A percentile compares a stretch with the other conserved stretches of the same genome.
Conservation (phyloP, 2,329 filamentous ascomycete species). For the Colletotrichum viniferum region DNA sequence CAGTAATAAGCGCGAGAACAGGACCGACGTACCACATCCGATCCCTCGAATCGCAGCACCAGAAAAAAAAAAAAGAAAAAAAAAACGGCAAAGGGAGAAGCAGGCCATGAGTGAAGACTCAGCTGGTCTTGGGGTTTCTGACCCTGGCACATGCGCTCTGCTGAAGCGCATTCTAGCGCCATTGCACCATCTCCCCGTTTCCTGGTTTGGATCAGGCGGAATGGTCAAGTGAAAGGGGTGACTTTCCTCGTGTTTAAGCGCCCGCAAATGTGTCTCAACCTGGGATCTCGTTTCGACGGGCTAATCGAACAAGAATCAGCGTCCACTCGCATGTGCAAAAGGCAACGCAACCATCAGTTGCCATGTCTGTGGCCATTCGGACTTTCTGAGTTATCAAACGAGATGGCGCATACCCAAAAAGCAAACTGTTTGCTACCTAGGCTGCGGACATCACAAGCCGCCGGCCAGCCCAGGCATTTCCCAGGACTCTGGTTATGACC, state of each 20-base stretch:
- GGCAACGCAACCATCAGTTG: not conserved
- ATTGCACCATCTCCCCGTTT: constrained; percentile 1
- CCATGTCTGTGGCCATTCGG: not conserved
- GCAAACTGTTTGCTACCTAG: not conserved
- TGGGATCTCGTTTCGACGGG: constrained; percentile 12
- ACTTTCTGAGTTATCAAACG: not conserved
- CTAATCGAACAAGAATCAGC: not conserved
- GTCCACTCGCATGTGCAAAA: not conserved
- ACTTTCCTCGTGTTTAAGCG: not conserved
- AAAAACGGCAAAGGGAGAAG: not conserved
- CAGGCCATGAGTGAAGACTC: not conserved
- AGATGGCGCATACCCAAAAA: not conserved
- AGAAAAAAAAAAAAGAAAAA: no score
- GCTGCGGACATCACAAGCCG: not conserved
- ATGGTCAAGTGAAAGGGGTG: constrained; percentile 6
- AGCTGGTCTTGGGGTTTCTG: not conserved
- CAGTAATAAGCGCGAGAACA: not conserved
- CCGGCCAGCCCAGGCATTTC: not conserved
- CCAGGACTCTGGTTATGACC: constrained; percentile 1
- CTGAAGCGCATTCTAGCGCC: constrained; percentile 5
- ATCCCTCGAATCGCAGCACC: not conserved
- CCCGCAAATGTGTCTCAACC: constrained; percentile 11
- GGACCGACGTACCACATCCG: not conserved
- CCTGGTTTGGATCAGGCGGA: constrained; percentile 11
- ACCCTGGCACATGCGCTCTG: not conserved